Base-by-base conservation (phyloP, 257 asterid genomes). In the Solanum habrochaites region DNA sequence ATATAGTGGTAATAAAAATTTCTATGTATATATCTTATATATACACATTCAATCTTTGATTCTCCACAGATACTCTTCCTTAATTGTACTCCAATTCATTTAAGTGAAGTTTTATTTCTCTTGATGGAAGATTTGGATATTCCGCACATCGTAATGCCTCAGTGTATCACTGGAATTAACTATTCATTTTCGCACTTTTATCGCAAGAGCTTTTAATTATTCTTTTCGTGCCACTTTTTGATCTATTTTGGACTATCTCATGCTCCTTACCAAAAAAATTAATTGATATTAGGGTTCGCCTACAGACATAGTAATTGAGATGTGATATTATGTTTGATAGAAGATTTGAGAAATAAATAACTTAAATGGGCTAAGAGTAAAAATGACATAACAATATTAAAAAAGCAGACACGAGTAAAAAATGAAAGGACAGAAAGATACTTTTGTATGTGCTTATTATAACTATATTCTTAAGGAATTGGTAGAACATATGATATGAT, bases 71-170 rank as follows among this genome's bases (percentile, higher is more conserved):
- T 27, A 20, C 13, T 32, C 40, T 21, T 5, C 11, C 13, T 25
- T 39, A 62, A 13, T 27, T 71, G 9, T 20, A 14, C 20, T 25
- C 25, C 40, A 3, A 16, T 18, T 35, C 72, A 32, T 71, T 71
- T 32, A 31, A 69, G 31, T 31, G 32, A 70, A 70, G 16, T 81
- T 66, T 3, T 25, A 70, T 14, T 18, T 5, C 15, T 56, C 73
- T 16, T 23, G 20, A 89, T 89, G 90, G 90, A 83, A 21, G 86
- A 86, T 64, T 71, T 47, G 25, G 87, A 86, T 62, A 47, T 20
- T 11, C 52, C 87, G 86, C 39, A 74, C 89, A 47, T 42, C 89
- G 66, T 83, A 60, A 86, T 73, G 58, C 74, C 37, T 49, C 72
- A 8, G 45, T 60, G 58, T 72, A 18, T 86, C 86, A 18, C 49